Evolutionary conservation across 306 rosid species (phyloP).

Genomic region (Glycine tomentella): DNA sequence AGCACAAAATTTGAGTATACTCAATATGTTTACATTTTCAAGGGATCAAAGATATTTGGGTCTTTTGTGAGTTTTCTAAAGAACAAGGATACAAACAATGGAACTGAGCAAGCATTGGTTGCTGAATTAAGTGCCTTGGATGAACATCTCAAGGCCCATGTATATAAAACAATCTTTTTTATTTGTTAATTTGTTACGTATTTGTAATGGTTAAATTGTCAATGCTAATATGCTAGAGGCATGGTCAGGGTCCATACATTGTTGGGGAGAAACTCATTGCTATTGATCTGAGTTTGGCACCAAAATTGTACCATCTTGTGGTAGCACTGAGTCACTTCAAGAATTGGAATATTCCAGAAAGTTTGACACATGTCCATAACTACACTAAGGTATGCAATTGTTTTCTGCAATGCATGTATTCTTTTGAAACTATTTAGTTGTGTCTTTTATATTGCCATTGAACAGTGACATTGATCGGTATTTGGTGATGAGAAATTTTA

Average conservation of each 20-base stretch:
- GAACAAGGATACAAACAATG: constrained; percentile 89
- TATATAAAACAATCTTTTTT: constrained; percentile 45
- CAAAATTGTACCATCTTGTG: constrained; percentile 83
- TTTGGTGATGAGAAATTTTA: constrained; percentile 7
- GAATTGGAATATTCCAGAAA: constrained; percentile 78
- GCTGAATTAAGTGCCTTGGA: constrained; percentile 76
- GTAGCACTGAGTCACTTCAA: constrained; percentile 85
- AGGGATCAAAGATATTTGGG: constrained; percentile 84
- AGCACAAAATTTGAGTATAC: too few relatives aligned
- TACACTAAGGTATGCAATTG: constrained; percentile 67
- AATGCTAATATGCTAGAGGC: constrained; percentile 40
- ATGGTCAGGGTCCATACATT: constrained; percentile 81
- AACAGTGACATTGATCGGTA: background rate
- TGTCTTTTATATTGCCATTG: background rate
- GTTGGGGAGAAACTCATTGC: constrained; percentile 87
- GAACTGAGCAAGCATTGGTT: constrained; percentile 82
- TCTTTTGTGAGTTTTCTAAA: constrained; percentile 68
- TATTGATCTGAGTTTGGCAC: constrained; percentile 89
- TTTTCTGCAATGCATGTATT: constrained; percentile 30
- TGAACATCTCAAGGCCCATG: constrained; percentile 85
- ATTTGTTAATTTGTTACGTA: background rate
- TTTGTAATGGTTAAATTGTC: background rate
- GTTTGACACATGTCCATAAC: constrained; percentile 57
- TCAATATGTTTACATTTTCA: constrained; percentile 30
- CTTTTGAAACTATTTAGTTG: background rate